Evolutionary conservation across 2,329 filamentous ascomycete genomes (phyloP), one percentile per base, ranked within the genome.

Genomic region (Xylaria sp.): DNA sequence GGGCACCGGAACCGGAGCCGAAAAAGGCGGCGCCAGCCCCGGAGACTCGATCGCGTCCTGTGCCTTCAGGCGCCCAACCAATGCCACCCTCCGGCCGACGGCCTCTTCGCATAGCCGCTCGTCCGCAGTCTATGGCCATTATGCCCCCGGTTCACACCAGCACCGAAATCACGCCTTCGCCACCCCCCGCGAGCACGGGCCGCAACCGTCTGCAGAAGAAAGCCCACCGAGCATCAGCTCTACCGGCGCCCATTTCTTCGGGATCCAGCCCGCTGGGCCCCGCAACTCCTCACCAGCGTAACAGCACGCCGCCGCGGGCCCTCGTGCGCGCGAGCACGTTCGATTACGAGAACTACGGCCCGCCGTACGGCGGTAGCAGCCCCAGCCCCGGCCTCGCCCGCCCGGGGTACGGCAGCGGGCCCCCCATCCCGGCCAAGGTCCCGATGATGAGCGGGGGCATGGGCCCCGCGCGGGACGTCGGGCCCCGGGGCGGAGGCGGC

Each of bases 1-100:
- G 88, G 88, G 89, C 89, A 1, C 88, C 89, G 0, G 89, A 92
- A 64, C 89, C 89, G 0, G 87, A 90, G 62, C 79, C 81, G 19
- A 88, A 86, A 66, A 75, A 74, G n/a, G 62, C 63, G 7, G 44
- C 43, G 7, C 56, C 60, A 34, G 37, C 56, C 18, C 21, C 49
- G 9, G 65, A 69, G 51, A 65, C 50, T 20, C 67, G 76, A 9
- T 69, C 75, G 5, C 75, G 83, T 26, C 76, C 78, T 6, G 71
- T 78, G 2, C 74, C 81, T 1, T 77, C 72, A 4, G 83, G 82
- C 2, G 78, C 82, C 1, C 80, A 84, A 58, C 78, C 79, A 4
- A 75, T 79, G 64, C 77, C 80, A 2, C 68, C 74, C 1, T 77
- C 74, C 37, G 78, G 80, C 3, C 78, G 83, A 39, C 77, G 82